Percentiles rank a stretch among this genome's conserved stretches.
phyloP scores from a whole-genome alignment of 2,329 filamentous ascomycete genomes.

The Calonectria leucothoes region DNA sequence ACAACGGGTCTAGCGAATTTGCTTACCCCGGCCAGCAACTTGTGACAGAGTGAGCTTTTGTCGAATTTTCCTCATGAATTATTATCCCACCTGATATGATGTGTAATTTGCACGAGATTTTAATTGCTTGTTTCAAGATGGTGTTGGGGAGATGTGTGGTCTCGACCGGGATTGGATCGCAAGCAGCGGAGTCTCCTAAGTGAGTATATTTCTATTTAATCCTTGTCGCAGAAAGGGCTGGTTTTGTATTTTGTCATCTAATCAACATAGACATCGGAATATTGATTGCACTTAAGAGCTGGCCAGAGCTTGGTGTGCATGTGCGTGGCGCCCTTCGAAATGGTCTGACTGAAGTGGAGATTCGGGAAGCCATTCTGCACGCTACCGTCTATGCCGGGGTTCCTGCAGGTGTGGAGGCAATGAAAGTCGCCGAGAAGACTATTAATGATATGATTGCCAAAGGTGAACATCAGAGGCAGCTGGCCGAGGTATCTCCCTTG shows the following conservation, averaged over 20 bases:
- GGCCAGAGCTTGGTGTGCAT: neutral
- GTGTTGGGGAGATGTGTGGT: neutral
- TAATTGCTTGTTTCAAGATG: neutral
- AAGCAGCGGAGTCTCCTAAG: neutral
- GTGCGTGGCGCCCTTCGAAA: neutral
- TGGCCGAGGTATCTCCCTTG: slow-evolving; percentile 11
- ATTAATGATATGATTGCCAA: neutral
- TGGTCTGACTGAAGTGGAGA: neutral
- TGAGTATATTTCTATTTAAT: neutral
- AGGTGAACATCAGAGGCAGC: slow-evolving; percentile 32
- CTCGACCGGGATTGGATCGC: neutral
- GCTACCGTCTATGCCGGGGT: neutral
- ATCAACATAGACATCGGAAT: neutral
- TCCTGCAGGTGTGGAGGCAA: neutral
- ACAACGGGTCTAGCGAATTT: neutral
- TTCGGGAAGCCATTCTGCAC: neutral
- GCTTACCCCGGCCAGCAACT: neutral
- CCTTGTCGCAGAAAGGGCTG: too few relatives aligned
- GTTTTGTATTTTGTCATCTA: neutral
- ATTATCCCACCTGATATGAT: neutral
- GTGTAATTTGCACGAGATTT: neutral
- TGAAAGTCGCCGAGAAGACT: neutral
- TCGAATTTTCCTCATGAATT: too few relatives aligned
- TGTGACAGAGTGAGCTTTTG: neutral
- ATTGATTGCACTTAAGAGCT: neutral